Evolutionary conservation across 805 yeast species (phyloP), one percentile per base, ranked within the genome.

Genomic region (Metschnikowia lunata): DNA sequence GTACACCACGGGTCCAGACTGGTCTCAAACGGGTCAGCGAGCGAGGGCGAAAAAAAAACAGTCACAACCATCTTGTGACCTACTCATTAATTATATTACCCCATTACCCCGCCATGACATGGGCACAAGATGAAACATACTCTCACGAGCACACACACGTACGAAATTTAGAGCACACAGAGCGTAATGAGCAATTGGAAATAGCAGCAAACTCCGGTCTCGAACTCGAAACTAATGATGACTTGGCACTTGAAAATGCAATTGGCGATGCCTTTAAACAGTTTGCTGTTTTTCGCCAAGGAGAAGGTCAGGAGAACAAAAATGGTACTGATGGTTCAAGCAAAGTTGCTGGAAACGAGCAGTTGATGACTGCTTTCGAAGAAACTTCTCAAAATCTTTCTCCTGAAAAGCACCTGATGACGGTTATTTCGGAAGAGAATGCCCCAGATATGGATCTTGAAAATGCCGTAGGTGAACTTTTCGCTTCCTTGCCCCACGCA

Each of bases 241-340:
- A 52, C 44, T 38, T 52, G 28, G 52, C 39, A 8, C 45, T 54
- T 18, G 66, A 66, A 42, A 60, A 58, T 36, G 71, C 71, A 30
- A 66, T 69, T 34, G 73, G 70, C 13, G 64, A 65, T 47, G 74
- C 67, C 0, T 66, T 70, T 48, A 47, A 59, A 58, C 50, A 69
- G 55, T 50, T 66, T 61, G 49, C 63, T 52, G 43, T 57, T 39
- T 40, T 52, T 11, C 43, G 33, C 13, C 14, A 30, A 12, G 37
- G 33, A 18, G 11, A 7, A 14, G 23, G 29, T 13, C 27, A 36
- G 10, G 33, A 10, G 9, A 5, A 11, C 15, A 31, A 8, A 18
- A 5, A 18, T 3, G 23, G 23, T 18, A 18, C 23, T 18, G 23
- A 18, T 3, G 23, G 5, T 18, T 18, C 5, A 18, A 18, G 4